Percentiles rank a stretch among this genome's conserved stretches.
Evolutionary conservation across 2,329 filamentous ascomycete genomes (phyloP).

Genomic region (Clonostachys chloroleuca): DNA sequence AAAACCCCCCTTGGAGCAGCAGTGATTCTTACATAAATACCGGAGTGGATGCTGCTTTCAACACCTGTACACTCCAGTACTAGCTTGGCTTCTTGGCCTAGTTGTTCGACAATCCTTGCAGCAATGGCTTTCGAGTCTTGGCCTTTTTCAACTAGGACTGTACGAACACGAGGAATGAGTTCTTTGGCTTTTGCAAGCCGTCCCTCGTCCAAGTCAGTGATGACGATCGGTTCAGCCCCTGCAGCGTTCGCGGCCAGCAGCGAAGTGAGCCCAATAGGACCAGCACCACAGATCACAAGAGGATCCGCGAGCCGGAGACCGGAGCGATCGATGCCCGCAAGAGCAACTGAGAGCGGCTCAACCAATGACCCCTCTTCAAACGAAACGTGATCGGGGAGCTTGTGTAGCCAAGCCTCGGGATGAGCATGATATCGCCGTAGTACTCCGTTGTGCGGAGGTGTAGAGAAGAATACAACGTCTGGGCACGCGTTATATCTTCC

Average conservation of each 20-base stretch:
- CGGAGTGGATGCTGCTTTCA: constrained; percentile 81
- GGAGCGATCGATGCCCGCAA: constrained; percentile 53
- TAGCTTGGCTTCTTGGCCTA: constrained; percentile 43
- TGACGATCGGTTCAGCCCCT: constrained; percentile 58
- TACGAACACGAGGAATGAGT: constrained; percentile 32
- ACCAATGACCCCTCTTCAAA: constrained; percentile 59
- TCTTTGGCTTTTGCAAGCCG: constrained; percentile 13
- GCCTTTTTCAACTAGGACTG: constrained; percentile 11
- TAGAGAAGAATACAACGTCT: constrained; percentile 53
- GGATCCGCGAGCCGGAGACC: constrained; percentile 49
- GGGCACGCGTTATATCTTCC: constrained; percentile 59
- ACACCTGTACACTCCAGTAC: constrained; percentile 91
- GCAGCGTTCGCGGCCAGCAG: constrained; percentile 54
- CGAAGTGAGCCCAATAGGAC: constrained; percentile 58
- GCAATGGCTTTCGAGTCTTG: constrained; percentile 15
- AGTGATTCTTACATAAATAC: constrained; percentile 58
- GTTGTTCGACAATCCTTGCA: constrained; percentile 14
- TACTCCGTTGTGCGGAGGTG: constrained; percentile 51
- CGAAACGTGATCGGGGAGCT: constrained; percentile 49
- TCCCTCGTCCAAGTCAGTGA: constrained; percentile 54
- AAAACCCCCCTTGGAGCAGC: not conserved
- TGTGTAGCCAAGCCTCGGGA: constrained; percentile 52
- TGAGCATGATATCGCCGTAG: constrained; percentile 54
- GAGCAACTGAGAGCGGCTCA: constrained; percentile 59
- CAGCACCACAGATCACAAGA: constrained; percentile 56